phyloP scores from a whole-genome alignment of 257 asterid genomes.

The Marsdenia floribunda region DNA sequence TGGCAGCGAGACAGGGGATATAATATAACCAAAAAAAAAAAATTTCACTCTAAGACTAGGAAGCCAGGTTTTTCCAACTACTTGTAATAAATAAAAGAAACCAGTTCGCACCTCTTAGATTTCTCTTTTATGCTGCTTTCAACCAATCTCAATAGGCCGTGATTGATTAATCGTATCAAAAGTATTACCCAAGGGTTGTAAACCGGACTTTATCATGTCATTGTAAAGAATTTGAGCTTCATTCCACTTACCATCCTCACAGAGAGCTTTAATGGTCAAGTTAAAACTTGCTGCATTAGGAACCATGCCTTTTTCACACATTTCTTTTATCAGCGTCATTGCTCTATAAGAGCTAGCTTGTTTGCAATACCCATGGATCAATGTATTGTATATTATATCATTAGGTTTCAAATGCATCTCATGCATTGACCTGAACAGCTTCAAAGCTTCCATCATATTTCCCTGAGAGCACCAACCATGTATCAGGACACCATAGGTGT shows the following conservation, averaged over 20 bases:
- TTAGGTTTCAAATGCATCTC: conserved; percentile 48
- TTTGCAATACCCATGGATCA: conserved; percentile 64
- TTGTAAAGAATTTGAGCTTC: conserved; percentile 42
- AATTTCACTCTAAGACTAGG: background rate
- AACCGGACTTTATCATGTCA: conserved; percentile 51
- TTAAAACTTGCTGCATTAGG: conserved; percentile 64
- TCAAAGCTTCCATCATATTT: conserved; percentile 71
- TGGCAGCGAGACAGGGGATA: background rate
- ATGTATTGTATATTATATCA: conserved; percentile 55
- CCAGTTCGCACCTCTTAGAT: background rate
- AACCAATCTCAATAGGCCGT: background rate
- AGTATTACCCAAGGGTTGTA: conserved; percentile 34
- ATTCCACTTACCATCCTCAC: conserved; percentile 45
- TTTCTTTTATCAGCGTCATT: conserved; percentile 46
- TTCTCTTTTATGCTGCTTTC: background rate
- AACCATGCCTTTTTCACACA: conserved; percentile 50
- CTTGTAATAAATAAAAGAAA: background rate
- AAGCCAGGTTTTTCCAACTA: background rate
- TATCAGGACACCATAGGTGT: conserved; percentile 63
- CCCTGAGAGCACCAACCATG: conserved; percentile 67
- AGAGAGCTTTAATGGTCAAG: conserved; percentile 53
- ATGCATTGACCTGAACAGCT: conserved; percentile 46
- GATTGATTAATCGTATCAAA: conserved; percentile 23
- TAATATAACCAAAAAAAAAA: conserved; percentile 3
- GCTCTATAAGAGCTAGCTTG: conserved; percentile 69